Conservation (phyloP, 441 rosid genomes). For the Kokia cookei region DNA sequence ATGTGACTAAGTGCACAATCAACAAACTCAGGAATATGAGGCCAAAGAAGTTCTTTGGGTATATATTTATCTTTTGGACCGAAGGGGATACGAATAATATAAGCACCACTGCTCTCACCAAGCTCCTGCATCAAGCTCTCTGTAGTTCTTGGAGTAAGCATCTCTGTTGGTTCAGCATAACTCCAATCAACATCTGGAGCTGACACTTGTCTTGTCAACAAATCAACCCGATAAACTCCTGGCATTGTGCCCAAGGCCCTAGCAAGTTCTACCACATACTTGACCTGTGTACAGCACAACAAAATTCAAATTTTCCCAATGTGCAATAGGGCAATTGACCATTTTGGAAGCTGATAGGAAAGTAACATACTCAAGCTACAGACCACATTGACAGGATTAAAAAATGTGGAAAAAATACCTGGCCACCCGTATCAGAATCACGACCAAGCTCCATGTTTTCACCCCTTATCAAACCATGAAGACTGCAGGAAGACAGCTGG, state of each 20-base stretch:
- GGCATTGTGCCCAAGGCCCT: constrained; percentile 94
- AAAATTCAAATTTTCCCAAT: neutral
- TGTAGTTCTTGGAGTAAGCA: constrained; percentile 49
- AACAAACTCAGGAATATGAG: constrained; percentile 89
- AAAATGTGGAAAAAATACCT: constrained; percentile 32
- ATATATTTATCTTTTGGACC: constrained; percentile 88
- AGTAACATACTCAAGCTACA: neutral
- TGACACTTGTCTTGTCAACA: constrained; percentile 85
- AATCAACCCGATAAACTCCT: constrained; percentile 91
- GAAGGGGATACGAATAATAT: constrained; percentile 87
- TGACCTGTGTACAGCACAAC: constrained; percentile 48
- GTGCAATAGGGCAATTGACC: neutral
- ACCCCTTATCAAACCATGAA: constrained; percentile 84
- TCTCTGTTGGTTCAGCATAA: constrained; percentile 88
- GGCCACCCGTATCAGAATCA: constrained; percentile 93
- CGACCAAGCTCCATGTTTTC: constrained; percentile 95
- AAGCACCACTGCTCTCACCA: constrained; percentile 96
- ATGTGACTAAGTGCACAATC: constrained; percentile 84
- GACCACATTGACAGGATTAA: neutral
- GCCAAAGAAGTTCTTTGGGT: constrained; percentile 89
- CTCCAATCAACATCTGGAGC: constrained; percentile 85
- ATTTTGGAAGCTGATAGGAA: neutral
- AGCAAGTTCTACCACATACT: constrained; percentile 99
- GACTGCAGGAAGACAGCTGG: constrained; percentile 37
- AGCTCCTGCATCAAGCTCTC: constrained; percentile 44